Percentiles rank a stretch among this genome's conserved stretches.
phyloP scores from a whole-genome alignment of 805 yeast species.

The Barnettozyma siamensis region DNA sequence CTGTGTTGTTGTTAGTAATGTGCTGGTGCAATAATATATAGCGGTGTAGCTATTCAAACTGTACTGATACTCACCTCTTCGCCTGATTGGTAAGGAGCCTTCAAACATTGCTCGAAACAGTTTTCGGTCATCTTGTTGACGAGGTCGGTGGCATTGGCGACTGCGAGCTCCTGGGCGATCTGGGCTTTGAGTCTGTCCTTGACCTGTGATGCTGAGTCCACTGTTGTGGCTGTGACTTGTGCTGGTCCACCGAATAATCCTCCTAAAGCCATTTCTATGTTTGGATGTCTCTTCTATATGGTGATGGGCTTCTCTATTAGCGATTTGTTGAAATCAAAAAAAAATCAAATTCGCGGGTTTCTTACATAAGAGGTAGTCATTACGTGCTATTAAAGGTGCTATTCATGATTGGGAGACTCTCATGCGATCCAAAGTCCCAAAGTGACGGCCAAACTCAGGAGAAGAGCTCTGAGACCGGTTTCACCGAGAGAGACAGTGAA shows the following conservation, averaged over 20 bases:
- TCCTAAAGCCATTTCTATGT: slow-evolving; percentile 21
- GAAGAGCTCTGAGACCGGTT: slow-evolving; percentile 10
- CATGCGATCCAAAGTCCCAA: slow-evolving; percentile 5
- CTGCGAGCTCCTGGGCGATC: slow-evolving; percentile 76
- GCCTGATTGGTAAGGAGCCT: slow-evolving; percentile 48
- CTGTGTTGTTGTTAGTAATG: slow-evolving; percentile 11
- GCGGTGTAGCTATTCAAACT: too few species aligned
- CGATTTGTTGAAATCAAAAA: too few species aligned
- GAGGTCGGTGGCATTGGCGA: slow-evolving; percentile 85
- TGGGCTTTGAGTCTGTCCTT: slow-evolving; percentile 63
- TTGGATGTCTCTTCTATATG: not conserved
- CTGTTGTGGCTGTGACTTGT: slow-evolving; percentile 21
- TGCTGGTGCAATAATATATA: too few species aligned
- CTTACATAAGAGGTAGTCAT: too few species aligned
- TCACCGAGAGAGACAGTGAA: slow-evolving; percentile 4
- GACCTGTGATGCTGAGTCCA: slow-evolving; percentile 33
- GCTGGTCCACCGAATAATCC: slow-evolving; percentile 27
- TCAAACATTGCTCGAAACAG: slow-evolving; percentile 78
- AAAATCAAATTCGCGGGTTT: too few species aligned
- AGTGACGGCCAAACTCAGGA: slow-evolving; percentile 7
- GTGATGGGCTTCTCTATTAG: too few species aligned
- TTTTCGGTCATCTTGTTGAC: slow-evolving; percentile 81
- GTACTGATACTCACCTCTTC: slow-evolving; percentile 40
- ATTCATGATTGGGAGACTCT: too few species aligned
- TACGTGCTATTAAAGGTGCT: too few species aligned